Conservation (phyloP, 371 early-diverging fungal species). For the Lichtheimia ramosa region DNA sequence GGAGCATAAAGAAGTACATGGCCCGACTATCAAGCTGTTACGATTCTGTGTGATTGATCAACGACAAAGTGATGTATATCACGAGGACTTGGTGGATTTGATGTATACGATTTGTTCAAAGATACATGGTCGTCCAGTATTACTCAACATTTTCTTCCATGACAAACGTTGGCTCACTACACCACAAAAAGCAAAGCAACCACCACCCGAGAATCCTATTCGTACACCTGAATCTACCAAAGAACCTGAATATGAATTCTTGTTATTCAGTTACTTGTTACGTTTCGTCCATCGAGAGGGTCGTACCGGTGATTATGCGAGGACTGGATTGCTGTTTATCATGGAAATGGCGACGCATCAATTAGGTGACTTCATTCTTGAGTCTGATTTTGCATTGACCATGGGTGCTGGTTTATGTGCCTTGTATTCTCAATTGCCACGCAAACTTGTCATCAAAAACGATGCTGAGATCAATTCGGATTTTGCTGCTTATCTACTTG, state of each 20-base stretch:
- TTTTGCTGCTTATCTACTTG: slow-evolving; percentile 47
- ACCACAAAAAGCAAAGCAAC: slow-evolving; percentile 49
- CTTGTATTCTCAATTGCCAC: slow-evolving; percentile 89
- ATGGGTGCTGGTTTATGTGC: slow-evolving; percentile 89
- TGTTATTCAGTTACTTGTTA: slow-evolving; percentile 83
- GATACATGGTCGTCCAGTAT: slow-evolving; percentile 85
- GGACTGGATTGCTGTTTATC: slow-evolving; percentile 86
- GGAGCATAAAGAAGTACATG: slow-evolving; percentile 88
- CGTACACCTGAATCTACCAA: too few relatives aligned
- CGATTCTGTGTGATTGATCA: slow-evolving; percentile 67
- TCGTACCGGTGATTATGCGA: slow-evolving; percentile 83
- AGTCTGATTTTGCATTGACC: slow-evolving; percentile 80
- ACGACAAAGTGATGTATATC: slow-evolving; percentile 64
- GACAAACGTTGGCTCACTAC: slow-evolving; percentile 74
- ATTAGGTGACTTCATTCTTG: slow-evolving; percentile 78
- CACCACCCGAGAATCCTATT: slow-evolving; percentile 21
- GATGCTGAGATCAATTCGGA: slow-evolving; percentile 32
- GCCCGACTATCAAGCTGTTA: slow-evolving; percentile 80
- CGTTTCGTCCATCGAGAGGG: slow-evolving; percentile 89
- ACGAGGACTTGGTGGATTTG: slow-evolving; percentile 84
- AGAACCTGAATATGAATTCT: slow-evolving; percentile 55
- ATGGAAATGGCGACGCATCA: slow-evolving; percentile 80
- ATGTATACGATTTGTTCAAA: slow-evolving; percentile 89
- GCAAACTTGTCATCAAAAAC: slow-evolving; percentile 65
- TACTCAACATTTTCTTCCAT: slow-evolving; percentile 89